Evolutionary conservation across 2,329 filamentous ascomycete species (phyloP).

Genomic region (Cercospora citrullina): DNA sequence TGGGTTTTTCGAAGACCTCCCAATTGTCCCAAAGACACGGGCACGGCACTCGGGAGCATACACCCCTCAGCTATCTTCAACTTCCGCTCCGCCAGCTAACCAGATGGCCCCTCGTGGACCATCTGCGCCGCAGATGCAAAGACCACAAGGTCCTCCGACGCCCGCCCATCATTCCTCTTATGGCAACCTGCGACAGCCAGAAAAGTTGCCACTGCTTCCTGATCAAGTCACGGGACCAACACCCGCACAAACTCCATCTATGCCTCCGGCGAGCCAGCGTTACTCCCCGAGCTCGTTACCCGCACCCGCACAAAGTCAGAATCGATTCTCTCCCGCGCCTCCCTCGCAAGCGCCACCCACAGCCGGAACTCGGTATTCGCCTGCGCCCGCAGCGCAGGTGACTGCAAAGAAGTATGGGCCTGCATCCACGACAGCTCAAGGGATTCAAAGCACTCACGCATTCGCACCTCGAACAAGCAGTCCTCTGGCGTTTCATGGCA

Average conservation of each 20-base stretch:
- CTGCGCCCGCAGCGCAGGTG: slow-evolving; percentile 46
- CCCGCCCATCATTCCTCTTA: slow-evolving; percentile 29
- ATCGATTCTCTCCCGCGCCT: slow-evolving; percentile 31
- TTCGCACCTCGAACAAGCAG: slow-evolving; percentile 67
- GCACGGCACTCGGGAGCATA: slow-evolving; percentile 33
- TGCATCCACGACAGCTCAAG: slow-evolving; percentile 33
- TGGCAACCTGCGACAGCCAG: slow-evolving; percentile 43
- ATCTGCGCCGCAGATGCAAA: slow-evolving; percentile 22
- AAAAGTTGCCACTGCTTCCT: slow-evolving; percentile 42
- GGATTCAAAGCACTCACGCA: slow-evolving; percentile 45
- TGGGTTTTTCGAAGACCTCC: slow-evolving; percentile 53
- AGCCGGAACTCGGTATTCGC: slow-evolving; percentile 58
- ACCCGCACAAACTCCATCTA: slow-evolving; percentile 15
- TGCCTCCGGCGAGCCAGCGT: slow-evolving; percentile 26
- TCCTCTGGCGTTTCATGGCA: slow-evolving; percentile 57
- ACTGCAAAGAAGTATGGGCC: slow-evolving; percentile 43
- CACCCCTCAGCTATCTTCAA: slow-evolving; percentile 29
- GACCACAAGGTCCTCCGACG: slow-evolving; percentile 25
- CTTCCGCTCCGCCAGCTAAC: slow-evolving; percentile 16
- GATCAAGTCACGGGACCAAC: slow-evolving; percentile 39
- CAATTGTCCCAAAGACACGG: slow-evolving; percentile 45
- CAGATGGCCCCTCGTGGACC: slow-evolving; percentile 21
- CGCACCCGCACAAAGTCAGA: slow-evolving; percentile 22
- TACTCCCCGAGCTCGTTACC: slow-evolving; percentile 33
- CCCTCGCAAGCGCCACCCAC: slow-evolving; percentile 44